Conservation (phyloP, 129 eudicot genomes). For the Gnaphalium uliginosum region DNA sequence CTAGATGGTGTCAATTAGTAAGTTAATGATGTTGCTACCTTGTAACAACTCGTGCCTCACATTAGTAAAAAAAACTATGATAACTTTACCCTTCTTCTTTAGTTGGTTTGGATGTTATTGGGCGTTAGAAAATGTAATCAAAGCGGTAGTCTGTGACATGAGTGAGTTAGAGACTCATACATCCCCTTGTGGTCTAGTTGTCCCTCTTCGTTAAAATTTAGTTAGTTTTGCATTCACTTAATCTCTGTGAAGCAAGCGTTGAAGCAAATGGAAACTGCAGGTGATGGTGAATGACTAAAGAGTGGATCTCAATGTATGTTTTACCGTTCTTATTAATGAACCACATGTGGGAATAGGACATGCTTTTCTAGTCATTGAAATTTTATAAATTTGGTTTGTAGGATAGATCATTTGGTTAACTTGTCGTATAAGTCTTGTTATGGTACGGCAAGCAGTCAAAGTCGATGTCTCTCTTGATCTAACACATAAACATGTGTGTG, state of each 20-base stretch:
- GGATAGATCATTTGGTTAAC: too few species aligned
- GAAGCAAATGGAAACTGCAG: neutral
- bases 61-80: too few species aligned
- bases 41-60: neutral
- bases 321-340: neutral
- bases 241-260: neutral
- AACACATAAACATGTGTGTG: too few species aligned
- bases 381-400: too few species aligned
- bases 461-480: too few species aligned
- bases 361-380: too few species aligned
- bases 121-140: neutral
- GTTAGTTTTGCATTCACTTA: neutral
- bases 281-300: neutral
- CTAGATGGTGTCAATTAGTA: too few species aligned
- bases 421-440: too few species aligned
- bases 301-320: neutral
- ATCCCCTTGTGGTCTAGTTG: neutral
- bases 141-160: neutral
- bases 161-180: neutral
- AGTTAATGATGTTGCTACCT: too few species aligned
- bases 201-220: neutral
- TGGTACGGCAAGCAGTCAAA: too few species aligned
- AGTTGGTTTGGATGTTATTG: neutral
- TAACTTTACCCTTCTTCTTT: too few species aligned
- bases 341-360: too few species aligned